phyloP scores from a whole-genome alignment of 805 yeast genomes.

The Hanseniaspora mollemarum region DNA sequence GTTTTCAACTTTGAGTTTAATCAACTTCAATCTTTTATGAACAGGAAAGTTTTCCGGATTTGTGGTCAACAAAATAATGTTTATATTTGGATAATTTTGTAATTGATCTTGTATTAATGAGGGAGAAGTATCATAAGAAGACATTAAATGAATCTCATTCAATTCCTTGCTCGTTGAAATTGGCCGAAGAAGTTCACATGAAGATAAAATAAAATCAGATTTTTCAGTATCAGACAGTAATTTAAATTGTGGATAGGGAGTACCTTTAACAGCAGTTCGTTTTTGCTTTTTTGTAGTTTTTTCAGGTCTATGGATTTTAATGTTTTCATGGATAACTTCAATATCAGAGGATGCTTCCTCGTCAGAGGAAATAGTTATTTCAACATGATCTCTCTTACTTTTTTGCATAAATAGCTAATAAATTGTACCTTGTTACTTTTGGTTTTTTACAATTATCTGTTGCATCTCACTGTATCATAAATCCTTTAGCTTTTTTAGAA shows the following conservation, averaged over 20 bases:
- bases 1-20: background rate
- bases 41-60: background rate
- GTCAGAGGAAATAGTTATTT: background rate
- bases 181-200: background rate
- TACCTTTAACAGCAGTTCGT: background rate
- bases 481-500: too few species aligned
- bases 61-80: background rate
- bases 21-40: background rate
- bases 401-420: too few species aligned
- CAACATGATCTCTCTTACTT: background rate
- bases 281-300: background rate
- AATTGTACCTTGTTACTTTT: too few species aligned
- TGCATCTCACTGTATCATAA: too few species aligned
- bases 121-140: background rate
- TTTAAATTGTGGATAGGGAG: background rate
- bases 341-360: background rate
- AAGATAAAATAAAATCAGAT: background rate
- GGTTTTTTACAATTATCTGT: too few species aligned
- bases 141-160: background rate
- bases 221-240: background rate
- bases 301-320: background rate
- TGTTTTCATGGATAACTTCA: background rate
- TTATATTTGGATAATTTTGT: background rate
- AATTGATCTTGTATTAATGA: background rate
- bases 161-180: background rate